phyloP scores from a whole-genome alignment of 2,329 filamentous ascomycete genomes.

The Sporothrix globosa region DNA sequence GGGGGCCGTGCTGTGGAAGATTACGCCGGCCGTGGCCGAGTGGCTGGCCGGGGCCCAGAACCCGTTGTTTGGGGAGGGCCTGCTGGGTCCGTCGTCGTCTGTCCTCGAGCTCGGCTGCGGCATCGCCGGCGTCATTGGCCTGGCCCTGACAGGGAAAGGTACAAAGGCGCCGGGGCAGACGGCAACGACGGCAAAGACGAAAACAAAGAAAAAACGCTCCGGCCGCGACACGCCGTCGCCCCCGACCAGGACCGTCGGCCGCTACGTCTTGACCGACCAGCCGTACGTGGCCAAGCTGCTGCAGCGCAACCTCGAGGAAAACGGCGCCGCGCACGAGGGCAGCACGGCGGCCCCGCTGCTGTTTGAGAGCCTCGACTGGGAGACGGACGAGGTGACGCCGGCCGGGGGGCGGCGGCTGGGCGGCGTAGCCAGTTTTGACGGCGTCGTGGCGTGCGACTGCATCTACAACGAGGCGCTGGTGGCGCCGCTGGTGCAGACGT shows the following conservation, averaged over 20 bases:
- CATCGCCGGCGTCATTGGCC: constrained; percentile 76
- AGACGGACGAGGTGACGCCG: constrained; percentile 60
- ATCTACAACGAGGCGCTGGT: constrained; percentile 92
- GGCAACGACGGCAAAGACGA: not conserved
- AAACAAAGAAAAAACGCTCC: not conserved
- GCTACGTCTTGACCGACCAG: constrained; percentile 85
- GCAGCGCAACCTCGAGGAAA: constrained; percentile 73
- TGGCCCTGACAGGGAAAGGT: constrained; percentile 60
- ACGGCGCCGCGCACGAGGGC: constrained; percentile 43
- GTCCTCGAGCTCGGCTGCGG: constrained; percentile 88
- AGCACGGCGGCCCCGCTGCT: constrained; percentile 45
- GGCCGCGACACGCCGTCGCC: not conserved
- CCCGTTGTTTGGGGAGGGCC: constrained; percentile 57
- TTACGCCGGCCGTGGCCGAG: constrained; percentile 78
- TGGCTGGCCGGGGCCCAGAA: constrained; percentile 73
- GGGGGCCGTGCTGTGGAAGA: constrained; percentile 80
- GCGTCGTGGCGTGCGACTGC: constrained; percentile 85
- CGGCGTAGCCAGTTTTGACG: constrained; percentile 60
- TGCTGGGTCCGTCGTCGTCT: constrained; percentile 56
- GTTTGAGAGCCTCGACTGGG: constrained; percentile 79
- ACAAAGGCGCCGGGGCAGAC: not conserved
- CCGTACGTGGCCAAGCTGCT: constrained; percentile 77
- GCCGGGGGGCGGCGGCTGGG: constrained; percentile 41
- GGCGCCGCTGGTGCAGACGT: constrained; percentile 78
- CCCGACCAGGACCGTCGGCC: constrained; percentile 49